Evolutionary conservation across 257 asterid species (phyloP).

Genomic region (Cinchona pubescens): DNA sequence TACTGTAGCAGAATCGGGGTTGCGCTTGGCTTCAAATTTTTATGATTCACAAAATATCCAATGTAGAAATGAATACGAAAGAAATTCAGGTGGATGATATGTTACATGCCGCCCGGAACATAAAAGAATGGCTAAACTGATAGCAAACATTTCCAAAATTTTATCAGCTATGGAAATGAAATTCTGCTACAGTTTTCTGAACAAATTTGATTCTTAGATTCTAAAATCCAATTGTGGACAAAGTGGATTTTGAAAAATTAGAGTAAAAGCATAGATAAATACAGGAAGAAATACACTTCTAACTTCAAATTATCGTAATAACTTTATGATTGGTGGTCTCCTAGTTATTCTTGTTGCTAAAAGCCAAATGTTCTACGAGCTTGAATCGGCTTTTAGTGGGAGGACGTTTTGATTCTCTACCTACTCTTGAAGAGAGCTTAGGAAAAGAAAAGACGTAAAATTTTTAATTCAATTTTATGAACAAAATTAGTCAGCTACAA

Average conservation of each 20-base stretch:
- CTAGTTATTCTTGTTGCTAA: constrained; percentile 3
- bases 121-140: too few relatives aligned
- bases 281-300: neutral
- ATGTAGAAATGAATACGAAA: too few relatives aligned
- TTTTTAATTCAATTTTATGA: too few relatives aligned
- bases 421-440: neutral
- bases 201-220: neutral
- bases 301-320: neutral
- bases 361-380: neutral
- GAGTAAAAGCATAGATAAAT: neutral
- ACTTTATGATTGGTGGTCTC: neutral
- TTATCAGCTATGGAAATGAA: neutral
- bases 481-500: constrained; percentile 11
- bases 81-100: neutral
- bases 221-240: neutral
- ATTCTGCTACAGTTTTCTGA: neutral
- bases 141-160: neutral
- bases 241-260: too few relatives aligned
- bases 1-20: too few relatives aligned
- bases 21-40: too few relatives aligned
- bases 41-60: neutral
- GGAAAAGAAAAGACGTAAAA: neutral
- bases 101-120: neutral
- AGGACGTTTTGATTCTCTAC: neutral
- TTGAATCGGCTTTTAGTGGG: too few relatives aligned